Evolutionary conservation across 192 early-diverging fungal genomes (phyloP).

Genomic region (Coemansia javaensis): DNA sequence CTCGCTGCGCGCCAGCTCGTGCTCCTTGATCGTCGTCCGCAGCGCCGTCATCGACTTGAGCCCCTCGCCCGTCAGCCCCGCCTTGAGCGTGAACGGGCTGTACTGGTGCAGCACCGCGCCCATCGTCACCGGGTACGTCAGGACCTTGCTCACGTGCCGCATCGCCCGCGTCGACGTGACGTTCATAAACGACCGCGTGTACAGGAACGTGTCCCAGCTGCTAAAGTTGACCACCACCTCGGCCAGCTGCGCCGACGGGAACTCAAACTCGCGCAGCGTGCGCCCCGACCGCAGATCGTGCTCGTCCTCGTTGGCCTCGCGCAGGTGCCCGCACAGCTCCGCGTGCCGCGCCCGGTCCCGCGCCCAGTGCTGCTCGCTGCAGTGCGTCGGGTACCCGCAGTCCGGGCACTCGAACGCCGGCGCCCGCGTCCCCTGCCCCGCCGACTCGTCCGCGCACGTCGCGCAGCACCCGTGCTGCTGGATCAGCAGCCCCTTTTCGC

Average conservation of each 20-base stretch:
- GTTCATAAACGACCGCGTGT: conserved; percentile 71
- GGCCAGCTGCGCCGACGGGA: conserved; percentile 63
- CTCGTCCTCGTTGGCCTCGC: conserved; percentile 72
- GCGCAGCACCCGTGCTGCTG: conserved; percentile 62
- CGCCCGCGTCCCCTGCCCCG: conserved; percentile 36
- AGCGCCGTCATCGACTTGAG: conserved; percentile 65
- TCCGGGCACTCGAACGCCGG: conserved; percentile 67
- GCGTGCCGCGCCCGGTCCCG: no score
- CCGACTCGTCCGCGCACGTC: conserved; percentile 57
- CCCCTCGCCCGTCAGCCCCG: conserved; percentile 67
- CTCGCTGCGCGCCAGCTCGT: conserved; percentile 48
- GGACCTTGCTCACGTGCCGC: conserved; percentile 72
- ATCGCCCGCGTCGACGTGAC: conserved; percentile 66
- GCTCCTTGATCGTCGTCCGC: conserved; percentile 51
- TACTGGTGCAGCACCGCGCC: conserved; percentile 67
- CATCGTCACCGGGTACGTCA: conserved; percentile 76
- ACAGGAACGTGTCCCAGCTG: conserved; percentile 74
- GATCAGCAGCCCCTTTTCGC: conserved; percentile 60
- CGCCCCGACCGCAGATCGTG: conserved; percentile 74
- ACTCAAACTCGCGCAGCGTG: conserved; percentile 72
- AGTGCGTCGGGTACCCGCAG: conserved; percentile 78
- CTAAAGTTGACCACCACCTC: conserved; percentile 73
- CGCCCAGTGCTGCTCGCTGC: conserved; percentile 63
- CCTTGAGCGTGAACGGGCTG: conserved; percentile 61
- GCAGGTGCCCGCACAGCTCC: conserved; percentile 57